Base-by-base conservation (phyloP, 2,329 filamentous ascomycete species). In the Colletotrichum chlorophyti region DNA sequence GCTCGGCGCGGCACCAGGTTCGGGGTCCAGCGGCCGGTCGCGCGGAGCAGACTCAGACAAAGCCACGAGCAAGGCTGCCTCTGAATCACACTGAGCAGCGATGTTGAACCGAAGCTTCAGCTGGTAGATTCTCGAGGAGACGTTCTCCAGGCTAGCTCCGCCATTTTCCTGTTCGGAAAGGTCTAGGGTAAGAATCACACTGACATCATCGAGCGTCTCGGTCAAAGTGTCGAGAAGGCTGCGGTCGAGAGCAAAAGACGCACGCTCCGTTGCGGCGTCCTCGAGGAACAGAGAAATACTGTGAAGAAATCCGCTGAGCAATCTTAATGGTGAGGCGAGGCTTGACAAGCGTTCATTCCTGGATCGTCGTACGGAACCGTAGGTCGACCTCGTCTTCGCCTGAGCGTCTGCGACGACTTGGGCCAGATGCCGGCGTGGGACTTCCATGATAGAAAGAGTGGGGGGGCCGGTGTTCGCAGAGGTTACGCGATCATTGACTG, bases 1-100 rank as follows among this genome's bases (percentile, higher is more conserved):
- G 6, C 10, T 4, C 8, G 10, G 7, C 26, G 24, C 8, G 6
- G 9, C 6, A 7, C 8, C 24, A 5, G 8, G 2, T 1, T 65
- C 51, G 4, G 68, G 68, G 31, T 63, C 58, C 6, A 34, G 61
- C 2, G 64, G 53, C 14, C 15, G 7, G 10, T 23, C 37, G 15
- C 42, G 32, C 11, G 24, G 26, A 8, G 9, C 24, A 5, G 34
- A 29, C 3, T 11, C 23, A 2, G 46, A 40, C 26, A 49, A 23
- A n/a, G 7, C n/a, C 7, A 40, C 34, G 26, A 49, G 46, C 17
- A 49, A 17, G 34, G 24, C 14, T 1, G 34, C 24, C 46, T 35
- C 38, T 9, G 46, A 49, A n/a, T 6, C 12, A 35, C 31, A 34
- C 0, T 15, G 34, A 5, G 40, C 35, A 4, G 35, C 24, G 12